Evolutionary conservation across 2,329 filamentous ascomycete genomes (phyloP).

Genomic region (Aspergillus ruber): DNA sequence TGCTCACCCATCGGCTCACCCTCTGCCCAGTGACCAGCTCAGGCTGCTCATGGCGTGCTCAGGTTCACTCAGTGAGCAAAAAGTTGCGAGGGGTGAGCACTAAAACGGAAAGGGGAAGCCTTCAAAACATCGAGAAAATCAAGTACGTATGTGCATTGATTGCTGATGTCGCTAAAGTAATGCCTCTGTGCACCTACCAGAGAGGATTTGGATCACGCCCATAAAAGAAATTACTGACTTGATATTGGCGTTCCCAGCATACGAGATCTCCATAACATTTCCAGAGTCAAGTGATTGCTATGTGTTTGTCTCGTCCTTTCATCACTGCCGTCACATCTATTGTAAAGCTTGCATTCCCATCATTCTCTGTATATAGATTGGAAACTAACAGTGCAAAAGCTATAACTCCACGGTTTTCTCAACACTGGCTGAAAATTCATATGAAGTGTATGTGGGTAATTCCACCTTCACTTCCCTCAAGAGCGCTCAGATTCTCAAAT

Average conservation of each 20-base stretch:
- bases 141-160: too few species aligned
- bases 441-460: constrained; percentile 11
- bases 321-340: constrained; percentile 11
- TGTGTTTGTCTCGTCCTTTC: constrained; percentile 5
- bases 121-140: too few species aligned
- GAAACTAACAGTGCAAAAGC: not conserved
- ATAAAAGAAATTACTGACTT: constrained; percentile 8
- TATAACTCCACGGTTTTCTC: constrained; percentile 15
- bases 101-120: too few species aligned
- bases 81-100: too few species aligned
- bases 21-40: too few species aligned
- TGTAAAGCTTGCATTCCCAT: constrained; percentile 4
- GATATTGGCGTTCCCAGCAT: constrained; percentile 24
- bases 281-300: not conserved
- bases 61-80: too few species aligned
- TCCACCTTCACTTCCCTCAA: not conserved
- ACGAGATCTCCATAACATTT: constrained; percentile 19
- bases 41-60: too few species aligned
- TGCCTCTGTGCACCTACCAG: too few species aligned
- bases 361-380: not conserved
- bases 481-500: not conserved
- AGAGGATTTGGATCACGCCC: too few species aligned
- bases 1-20: too few species aligned
- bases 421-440: constrained; percentile 12
- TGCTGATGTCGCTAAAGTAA: too few species aligned